Percentiles rank a stretch among this genome's conserved stretches.
These are phyloP conservation scores for Pisolithus tinctorius DNA, from an alignment of 768 basidiomycete genomes.

Conservation along the genomic window DNA sequence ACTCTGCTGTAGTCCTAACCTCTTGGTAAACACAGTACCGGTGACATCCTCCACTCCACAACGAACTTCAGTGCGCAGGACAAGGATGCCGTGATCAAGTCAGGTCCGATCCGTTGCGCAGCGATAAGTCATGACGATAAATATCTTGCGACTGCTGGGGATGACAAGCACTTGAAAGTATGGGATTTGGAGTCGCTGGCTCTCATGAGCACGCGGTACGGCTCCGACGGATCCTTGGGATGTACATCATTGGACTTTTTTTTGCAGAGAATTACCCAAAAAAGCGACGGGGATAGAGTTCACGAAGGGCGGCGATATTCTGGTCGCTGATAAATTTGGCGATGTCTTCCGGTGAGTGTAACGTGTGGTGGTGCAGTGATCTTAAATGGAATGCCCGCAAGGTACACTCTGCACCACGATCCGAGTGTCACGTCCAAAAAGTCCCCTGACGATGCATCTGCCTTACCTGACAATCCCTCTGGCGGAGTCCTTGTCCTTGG, in stretches of 20 bases:
- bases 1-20: conserved; percentile 1
- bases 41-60: conserved; percentile 43
- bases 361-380: not conserved
- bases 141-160: conserved; percentile 58
- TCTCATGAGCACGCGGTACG: conserved; percentile 58
- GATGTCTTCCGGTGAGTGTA: conserved; percentile 73
- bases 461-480: conserved; percentile 65
- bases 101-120: conserved; percentile 55
- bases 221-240: not conserved
- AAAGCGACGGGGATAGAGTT: conserved; percentile 68
- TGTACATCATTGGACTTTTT: conserved; percentile 1
- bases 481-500: conserved; percentile 71
- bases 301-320: conserved; percentile 54
- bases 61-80: conserved; percentile 24
- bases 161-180: conserved; percentile 77
- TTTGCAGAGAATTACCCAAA: conserved; percentile 71
- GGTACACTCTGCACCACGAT: conserved; percentile 51
- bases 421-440: conserved; percentile 16
- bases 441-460: conserved; percentile 27
- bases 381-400: conserved; percentile 18
- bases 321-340: conserved; percentile 92
- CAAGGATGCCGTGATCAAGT: conserved; percentile 31
- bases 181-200: conserved; percentile 57
- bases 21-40: conserved; percentile 37
- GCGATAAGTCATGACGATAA: conserved; percentile 38